These are phyloP conservation scores for Gynandropsis gynandra DNA, from an alignment of 345 rosid genomes.

Conservation along the genomic window DNA sequence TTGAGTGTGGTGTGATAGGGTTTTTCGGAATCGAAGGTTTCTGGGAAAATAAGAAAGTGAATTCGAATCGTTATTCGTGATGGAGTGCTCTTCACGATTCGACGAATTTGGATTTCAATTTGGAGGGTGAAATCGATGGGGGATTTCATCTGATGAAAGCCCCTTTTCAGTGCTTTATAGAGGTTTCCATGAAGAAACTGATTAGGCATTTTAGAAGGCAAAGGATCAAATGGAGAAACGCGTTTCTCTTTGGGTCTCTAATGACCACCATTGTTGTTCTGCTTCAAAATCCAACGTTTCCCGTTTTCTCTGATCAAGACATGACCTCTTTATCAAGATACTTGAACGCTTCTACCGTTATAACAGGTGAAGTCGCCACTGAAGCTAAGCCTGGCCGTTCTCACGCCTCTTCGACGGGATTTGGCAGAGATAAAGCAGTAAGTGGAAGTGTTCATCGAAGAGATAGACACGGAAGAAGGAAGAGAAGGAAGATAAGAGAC, in stretches of 20 bases:
- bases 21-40: constrained; percentile 7
- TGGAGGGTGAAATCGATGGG: not conserved
- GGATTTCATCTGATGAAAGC: constrained; percentile 17
- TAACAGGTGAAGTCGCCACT: constrained; percentile 30
- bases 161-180: constrained; percentile 17
- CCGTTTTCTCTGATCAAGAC: constrained; percentile 26
- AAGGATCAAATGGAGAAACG: constrained; percentile 49
- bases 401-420: constrained; percentile 26
- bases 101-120: not conserved
- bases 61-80: not conserved
- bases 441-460: constrained; percentile 13
- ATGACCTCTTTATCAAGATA: constrained; percentile 20
- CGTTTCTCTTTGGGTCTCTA: constrained; percentile 39
- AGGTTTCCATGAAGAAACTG: constrained; percentile 32
- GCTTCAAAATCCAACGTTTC: constrained; percentile 38
- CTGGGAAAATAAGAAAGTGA: not conserved
- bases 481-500: constrained; percentile 24
- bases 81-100: constrained; percentile 9
- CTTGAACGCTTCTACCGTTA: constrained; percentile 35
- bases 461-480: constrained; percentile 27
- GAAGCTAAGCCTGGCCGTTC: constrained; percentile 33
- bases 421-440: constrained; percentile 1
- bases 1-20: constrained; percentile 6
- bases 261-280: constrained; percentile 42
- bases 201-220: constrained; percentile 29